Conservation (phyloP, 257 asterid genomes). For the Nicotiana undulata region DNA sequence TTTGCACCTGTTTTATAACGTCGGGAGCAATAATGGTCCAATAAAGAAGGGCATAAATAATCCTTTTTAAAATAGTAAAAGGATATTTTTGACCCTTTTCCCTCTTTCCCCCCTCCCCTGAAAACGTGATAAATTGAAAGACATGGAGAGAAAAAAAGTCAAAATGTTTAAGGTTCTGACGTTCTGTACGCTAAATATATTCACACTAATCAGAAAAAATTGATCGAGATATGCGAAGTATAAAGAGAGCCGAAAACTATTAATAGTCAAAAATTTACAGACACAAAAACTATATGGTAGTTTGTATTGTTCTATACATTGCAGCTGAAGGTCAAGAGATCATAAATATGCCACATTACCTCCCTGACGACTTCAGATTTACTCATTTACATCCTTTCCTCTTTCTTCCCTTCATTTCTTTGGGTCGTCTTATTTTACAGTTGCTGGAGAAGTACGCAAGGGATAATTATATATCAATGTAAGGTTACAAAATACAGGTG, state of each 20-base stretch:
- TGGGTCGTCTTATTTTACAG: conserved; percentile 1
- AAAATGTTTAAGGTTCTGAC: too few species aligned
- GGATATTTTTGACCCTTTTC: too few species aligned
- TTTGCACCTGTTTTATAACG: too few species aligned
- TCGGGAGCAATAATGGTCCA: too few species aligned
- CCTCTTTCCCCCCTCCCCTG: neutral
- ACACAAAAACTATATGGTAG: conserved; percentile 1
- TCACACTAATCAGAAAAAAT: neutral
- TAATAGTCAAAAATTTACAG: neutral
- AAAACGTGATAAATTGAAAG: neutral
- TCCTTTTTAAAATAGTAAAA: too few species aligned
- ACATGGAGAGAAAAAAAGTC: too few species aligned
- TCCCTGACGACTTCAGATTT: neutral
- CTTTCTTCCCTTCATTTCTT: neutral
- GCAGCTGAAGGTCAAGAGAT: conserved; percentile 8
- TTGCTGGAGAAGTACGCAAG: neutral
- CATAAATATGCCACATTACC: conserved; percentile 4
- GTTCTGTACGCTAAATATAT: too few species aligned
- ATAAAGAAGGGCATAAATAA: too few species aligned
- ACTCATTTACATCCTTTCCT: conserved; percentile 3
- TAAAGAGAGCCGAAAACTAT: neutral
- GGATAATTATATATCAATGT: neutral
- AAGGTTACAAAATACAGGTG: neutral
- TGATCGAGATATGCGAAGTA: neutral
- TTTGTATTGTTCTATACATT: conserved; percentile 6